Evolutionary conservation across 2,329 filamentous ascomycete species (phyloP).

Genomic region (Aspergillus sp.): DNA sequence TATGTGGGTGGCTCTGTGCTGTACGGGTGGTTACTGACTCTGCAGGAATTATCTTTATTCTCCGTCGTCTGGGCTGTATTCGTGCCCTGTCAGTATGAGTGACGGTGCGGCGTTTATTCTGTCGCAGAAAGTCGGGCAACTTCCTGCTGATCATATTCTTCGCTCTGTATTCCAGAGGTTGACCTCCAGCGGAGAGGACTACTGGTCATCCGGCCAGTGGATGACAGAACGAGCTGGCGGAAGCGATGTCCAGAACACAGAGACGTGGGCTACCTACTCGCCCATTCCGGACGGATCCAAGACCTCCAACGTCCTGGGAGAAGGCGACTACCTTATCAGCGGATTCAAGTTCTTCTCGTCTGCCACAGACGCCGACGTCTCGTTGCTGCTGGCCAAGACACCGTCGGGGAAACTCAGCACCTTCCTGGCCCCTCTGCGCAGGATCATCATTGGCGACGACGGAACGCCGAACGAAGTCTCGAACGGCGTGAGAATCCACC

Average conservation of each 20-base stretch:
- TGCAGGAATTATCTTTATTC: constrained; percentile 47
- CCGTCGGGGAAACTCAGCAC: constrained; percentile 45
- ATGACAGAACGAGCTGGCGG: constrained; percentile 31
- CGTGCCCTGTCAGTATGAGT: constrained; percentile 57
- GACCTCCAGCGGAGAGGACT: constrained; percentile 17
- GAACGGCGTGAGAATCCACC: constrained; percentile 58
- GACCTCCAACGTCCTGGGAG: constrained; percentile 10
- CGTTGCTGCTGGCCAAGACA: constrained; percentile 55
- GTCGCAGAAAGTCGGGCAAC: constrained; percentile 8
- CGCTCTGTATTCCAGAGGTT: constrained; percentile 4
- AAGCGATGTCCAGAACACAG: constrained; percentile 26
- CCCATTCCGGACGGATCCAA: constrained; percentile 9
- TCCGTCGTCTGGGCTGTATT: constrained; percentile 50
- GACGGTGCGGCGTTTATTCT: constrained; percentile 31
- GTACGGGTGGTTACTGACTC: neutral
- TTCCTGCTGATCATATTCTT: constrained; percentile 5
- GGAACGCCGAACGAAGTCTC: constrained; percentile 31
- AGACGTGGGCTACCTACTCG: constrained; percentile 24
- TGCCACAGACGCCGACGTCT: constrained; percentile 56
- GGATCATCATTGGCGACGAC: constrained; percentile 15
- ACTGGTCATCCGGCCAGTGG: constrained; percentile 31
- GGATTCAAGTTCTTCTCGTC: constrained; percentile 67
- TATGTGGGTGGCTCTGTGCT: constrained; percentile 11
- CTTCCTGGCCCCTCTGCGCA: constrained; percentile 57
- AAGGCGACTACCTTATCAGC: constrained; percentile 37